Conservation (phyloP, 2,329 filamentous ascomycete genomes). For the Xylaria sp. region DNA sequence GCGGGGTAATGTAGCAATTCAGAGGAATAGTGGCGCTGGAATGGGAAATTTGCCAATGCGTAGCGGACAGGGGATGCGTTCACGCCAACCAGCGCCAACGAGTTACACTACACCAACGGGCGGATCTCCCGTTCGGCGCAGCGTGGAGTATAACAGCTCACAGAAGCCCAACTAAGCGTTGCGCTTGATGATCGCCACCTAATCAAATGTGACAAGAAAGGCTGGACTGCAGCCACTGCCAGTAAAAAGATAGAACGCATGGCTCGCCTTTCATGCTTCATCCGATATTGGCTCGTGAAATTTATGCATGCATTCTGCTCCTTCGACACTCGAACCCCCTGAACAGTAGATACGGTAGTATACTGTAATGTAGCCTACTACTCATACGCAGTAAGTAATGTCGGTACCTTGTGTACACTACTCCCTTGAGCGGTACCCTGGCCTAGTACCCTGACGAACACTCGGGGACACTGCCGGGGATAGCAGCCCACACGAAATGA, state of each 20-base stretch:
- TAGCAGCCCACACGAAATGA: slow-evolving; percentile 27
- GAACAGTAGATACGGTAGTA: neutral
- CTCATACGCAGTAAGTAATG: neutral
- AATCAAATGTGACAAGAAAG: slow-evolving; percentile 28
- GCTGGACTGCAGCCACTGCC: slow-evolving; percentile 25
- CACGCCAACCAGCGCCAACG: slow-evolving; percentile 15
- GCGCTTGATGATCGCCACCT: slow-evolving; percentile 22
- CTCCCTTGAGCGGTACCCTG: neutral
- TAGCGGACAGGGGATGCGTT: slow-evolving; percentile 26
- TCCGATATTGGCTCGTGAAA: slow-evolving; percentile 17
- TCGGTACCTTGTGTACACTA: neutral
- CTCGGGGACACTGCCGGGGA: slow-evolving; percentile 19
- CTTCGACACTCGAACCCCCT: slow-evolving; percentile 18
- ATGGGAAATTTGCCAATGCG: slow-evolving; percentile 34
- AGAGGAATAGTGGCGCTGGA: slow-evolving; percentile 23
- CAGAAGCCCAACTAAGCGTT: slow-evolving; percentile 15
- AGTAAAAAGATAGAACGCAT: slow-evolving; percentile 2
- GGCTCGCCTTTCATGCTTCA: slow-evolving; percentile 8
- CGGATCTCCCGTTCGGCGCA: slow-evolving; percentile 23
- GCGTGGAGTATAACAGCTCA: slow-evolving; percentile 21
- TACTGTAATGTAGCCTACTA: neutral
- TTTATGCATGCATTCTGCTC: slow-evolving; percentile 7
- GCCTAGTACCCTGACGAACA: slow-evolving; percentile 5
- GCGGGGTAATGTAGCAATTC: slow-evolving; percentile 33
- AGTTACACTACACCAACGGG: slow-evolving; percentile 32